Evolutionary conservation across 169 alveolate genomes (phyloP).

Genomic region (Eimeria sp.): DNA sequence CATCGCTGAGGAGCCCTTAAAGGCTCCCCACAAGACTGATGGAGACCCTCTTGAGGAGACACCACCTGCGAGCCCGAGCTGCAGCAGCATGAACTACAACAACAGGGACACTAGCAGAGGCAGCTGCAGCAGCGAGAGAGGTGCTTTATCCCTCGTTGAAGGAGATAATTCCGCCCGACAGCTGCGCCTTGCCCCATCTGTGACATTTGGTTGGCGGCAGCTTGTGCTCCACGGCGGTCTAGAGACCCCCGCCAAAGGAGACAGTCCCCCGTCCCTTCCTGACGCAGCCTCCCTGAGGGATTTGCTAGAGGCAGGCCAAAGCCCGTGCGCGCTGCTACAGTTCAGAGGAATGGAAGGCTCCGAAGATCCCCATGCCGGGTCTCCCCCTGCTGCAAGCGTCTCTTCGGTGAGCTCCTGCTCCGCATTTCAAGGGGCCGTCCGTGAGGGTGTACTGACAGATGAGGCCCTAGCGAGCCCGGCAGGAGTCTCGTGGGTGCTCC

Average conservation of each 20-base stretch:
- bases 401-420: not conserved
- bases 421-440: not conserved
- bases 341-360: not conserved
- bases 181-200: constrained; percentile 36
- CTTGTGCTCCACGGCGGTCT: not conserved
- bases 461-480: constrained; percentile 5
- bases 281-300: not conserved
- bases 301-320: not conserved
- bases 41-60: not conserved
- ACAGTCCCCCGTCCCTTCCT: not conserved
- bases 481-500: constrained; percentile 42
- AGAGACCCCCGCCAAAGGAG: not conserved
- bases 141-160: not conserved
- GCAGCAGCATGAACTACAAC: not conserved
- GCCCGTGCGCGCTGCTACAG: constrained; percentile 46
- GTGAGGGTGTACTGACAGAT: constrained; percentile 2
- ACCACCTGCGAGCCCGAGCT: not conserved
- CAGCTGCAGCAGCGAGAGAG: constrained; percentile 8
- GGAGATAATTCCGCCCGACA: not conserved
- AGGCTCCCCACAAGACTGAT: not conserved
- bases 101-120: not conserved
- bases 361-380: not conserved
- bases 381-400: not conserved
- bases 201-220: constrained; percentile 30
- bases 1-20: not conserved